Percentiles rank a stretch among this genome's conserved stretches.
phyloP scores from a whole-genome alignment of 192 early-diverging fungal genomes.

The Podila clonocystis region DNA sequence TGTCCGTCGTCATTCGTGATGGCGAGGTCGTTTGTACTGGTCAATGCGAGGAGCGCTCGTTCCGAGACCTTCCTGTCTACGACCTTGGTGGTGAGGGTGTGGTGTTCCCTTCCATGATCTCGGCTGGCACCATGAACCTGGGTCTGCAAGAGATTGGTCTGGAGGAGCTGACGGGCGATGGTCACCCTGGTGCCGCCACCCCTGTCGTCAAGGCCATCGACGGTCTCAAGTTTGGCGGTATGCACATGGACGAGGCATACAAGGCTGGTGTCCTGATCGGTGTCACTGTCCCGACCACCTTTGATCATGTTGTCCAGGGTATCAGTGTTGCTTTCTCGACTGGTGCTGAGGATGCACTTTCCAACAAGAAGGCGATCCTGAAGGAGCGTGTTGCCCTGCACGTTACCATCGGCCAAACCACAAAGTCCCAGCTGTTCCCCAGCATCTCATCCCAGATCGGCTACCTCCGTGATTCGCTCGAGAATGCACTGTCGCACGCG shows the following conservation, averaged over 20 bases:
- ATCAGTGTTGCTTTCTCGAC: constrained; percentile 71
- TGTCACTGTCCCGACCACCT: constrained; percentile 59
- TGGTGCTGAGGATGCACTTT: constrained; percentile 51
- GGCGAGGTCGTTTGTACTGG: constrained; percentile 63
- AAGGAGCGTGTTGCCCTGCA: constrained; percentile 62
- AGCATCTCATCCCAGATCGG: constrained; percentile 60
- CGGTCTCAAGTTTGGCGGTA: constrained; percentile 65
- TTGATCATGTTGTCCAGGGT: constrained; percentile 55
- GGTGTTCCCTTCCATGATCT: constrained; percentile 16
- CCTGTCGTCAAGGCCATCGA: constrained; percentile 59
- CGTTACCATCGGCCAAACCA: constrained; percentile 57
- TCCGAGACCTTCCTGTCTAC: constrained; percentile 4
- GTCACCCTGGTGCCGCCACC: constrained; percentile 5
- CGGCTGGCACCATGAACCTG: constrained; percentile 28
- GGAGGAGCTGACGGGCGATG: constrained; percentile 68
- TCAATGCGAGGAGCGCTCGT: background rate
- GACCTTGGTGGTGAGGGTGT: constrained; percentile 22
- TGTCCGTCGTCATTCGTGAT: constrained; percentile 53
- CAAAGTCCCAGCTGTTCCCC: constrained; percentile 46
- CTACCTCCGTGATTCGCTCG: constrained; percentile 52
- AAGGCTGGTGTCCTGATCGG: constrained; percentile 64
- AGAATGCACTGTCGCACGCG: constrained; percentile 21
- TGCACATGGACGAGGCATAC: constrained; percentile 56
- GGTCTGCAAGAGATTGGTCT: constrained; percentile 73
- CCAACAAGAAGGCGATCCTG: constrained; percentile 46